phyloP scores from a whole-genome alignment of 805 yeast genomes.

The Ogataea minuta region DNA sequence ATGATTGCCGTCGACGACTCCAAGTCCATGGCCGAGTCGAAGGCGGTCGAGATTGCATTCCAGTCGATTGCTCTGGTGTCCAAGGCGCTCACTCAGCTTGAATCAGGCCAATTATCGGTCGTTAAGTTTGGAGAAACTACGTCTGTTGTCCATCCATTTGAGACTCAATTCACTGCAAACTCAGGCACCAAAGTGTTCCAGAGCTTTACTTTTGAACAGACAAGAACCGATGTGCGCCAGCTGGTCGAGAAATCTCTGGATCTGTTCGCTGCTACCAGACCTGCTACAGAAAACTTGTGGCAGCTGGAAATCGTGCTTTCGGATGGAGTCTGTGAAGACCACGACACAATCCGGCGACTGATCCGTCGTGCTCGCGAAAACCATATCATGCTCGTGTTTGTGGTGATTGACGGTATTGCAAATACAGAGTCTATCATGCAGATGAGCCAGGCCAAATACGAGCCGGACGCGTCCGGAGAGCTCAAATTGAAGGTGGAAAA shows the following conservation, averaged over 20 bases:
- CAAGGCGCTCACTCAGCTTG: slow-evolving; percentile 89
- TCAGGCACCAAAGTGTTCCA: slow-evolving; percentile 82
- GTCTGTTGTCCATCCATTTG: slow-evolving; percentile 85
- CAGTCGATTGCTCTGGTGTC: slow-evolving; percentile 92
- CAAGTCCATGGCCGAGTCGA: slow-evolving; percentile 93
- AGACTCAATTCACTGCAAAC: slow-evolving; percentile 76
- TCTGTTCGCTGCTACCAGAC: slow-evolving; percentile 60
- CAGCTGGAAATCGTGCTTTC: slow-evolving; percentile 89
- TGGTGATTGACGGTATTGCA: slow-evolving; percentile 85
- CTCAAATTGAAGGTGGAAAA: slow-evolving; percentile 73
- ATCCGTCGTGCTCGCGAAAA: slow-evolving; percentile 92
- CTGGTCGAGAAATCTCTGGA: slow-evolving; percentile 70
- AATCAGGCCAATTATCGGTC: slow-evolving; percentile 88
- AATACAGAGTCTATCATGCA: slow-evolving; percentile 86
- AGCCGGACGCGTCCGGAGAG: slow-evolving; percentile 66
- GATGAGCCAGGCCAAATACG: slow-evolving; percentile 88
- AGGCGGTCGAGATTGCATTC: slow-evolving; percentile 87
- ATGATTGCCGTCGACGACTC: slow-evolving; percentile 98
- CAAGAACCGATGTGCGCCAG: slow-evolving; percentile 76
- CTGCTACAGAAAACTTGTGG: slow-evolving; percentile 68
- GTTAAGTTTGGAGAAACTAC: slow-evolving; percentile 87
- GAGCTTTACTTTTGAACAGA: slow-evolving; percentile 88
- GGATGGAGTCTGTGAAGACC: slow-evolving; percentile 98
- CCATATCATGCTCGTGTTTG: slow-evolving; percentile 91
- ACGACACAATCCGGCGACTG: slow-evolving; percentile 72